Evolutionary conservation across 495 filamentous ascomycete species (phyloP), one percentile per base, ranked within the genome.

Genomic region (Penicillium maclennaniae): DNA sequence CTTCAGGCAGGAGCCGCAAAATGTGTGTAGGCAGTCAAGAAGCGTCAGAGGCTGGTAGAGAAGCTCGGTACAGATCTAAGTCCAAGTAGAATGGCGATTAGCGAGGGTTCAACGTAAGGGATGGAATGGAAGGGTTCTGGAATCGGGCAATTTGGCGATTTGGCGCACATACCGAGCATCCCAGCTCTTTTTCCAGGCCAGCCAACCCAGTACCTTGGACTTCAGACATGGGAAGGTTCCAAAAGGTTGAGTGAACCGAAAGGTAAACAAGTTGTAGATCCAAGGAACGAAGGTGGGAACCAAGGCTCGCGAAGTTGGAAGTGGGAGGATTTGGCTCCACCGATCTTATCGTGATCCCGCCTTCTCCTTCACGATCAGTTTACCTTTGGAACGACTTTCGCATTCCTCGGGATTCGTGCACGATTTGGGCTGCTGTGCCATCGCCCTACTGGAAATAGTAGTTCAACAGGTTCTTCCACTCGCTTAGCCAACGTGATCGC

Each of bases 11-110:
- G 88, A 86, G 51, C 90, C 93, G 74, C 93, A 97, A 73, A 93
- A 97, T 36, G 92, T 95, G 74, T 98, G 93, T 1, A 98, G 84
- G 68, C 93, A 98, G 76, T 97, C 89, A 65, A 98, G 88, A 53
- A 97, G 87, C 27, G 92, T 96, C 53, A 97, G 83, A 17, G 93
- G 93, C 67, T 96, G 89, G 75, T 89, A 95, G 55, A 98, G 88
- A 47, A 97, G 78, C 64, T 98, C 93, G 53, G 92, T 92, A 72
- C 93, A 98, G 59, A 98, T 97, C 92, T 97, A 56, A 20, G 17
- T 23, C 9, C 9, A 52, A n/a, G 26, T 17, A 31, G 40, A 46
- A 43, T 25, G 40, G 26, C 44, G 55, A 16, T 47, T 16, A 49
- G 54, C 47, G 54, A 53, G 39, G 55, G 50, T 42, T 36, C 43